A percentile compares a stretch with the other conserved stretches of the same genome.
These are phyloP conservation scores for Sporodiniella umbellata DNA, from an alignment of 371 early-diverging fungal genomes.

Conservation along the genomic window DNA sequence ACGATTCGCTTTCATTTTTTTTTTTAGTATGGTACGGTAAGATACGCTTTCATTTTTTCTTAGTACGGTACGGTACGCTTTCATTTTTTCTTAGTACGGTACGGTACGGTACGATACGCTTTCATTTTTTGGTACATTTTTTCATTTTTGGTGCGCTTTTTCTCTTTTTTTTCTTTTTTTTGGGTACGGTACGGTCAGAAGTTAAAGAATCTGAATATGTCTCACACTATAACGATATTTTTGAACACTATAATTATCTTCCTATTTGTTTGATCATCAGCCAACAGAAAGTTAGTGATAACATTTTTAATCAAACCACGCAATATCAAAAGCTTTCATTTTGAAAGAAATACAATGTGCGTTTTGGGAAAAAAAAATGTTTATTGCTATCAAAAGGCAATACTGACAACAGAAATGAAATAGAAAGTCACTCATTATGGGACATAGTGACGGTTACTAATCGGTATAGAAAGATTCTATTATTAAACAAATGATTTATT, in stretches of 20 bases:
- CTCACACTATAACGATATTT: slow-evolving; percentile 1
- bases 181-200: too few relatives aligned
- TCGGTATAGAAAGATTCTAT: slow-evolving; percentile 5
- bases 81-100: too few relatives aligned
- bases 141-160: too few relatives aligned
- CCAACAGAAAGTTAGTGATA: slow-evolving; percentile 5
- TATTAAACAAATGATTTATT: slow-evolving; percentile 8
- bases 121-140: too few relatives aligned
- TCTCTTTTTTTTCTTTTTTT: too few relatives aligned
- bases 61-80: too few relatives aligned
- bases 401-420: slow-evolving; percentile 6
- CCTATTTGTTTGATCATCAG: slow-evolving; percentile 10
- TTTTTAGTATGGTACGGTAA: too few relatives aligned
- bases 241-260: slow-evolving; percentile 4
- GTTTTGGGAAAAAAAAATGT: slow-evolving; percentile 8
- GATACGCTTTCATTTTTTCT: too few relatives aligned
- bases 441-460: slow-evolving; percentile 4
- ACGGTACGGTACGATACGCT: too few relatives aligned
- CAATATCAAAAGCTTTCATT: slow-evolving; percentile 1
- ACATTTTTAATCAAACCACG: slow-evolving; percentile 2
- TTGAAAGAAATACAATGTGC: slow-evolving; percentile 5
- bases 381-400: slow-evolving; percentile 5
- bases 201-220: slow-evolving; percentile 2
- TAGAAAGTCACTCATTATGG: slow-evolving; percentile 7
- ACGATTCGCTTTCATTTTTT: too few relatives aligned